Conservation (phyloP, 768 basidiomycete species). For the Mycena pura region DNA sequence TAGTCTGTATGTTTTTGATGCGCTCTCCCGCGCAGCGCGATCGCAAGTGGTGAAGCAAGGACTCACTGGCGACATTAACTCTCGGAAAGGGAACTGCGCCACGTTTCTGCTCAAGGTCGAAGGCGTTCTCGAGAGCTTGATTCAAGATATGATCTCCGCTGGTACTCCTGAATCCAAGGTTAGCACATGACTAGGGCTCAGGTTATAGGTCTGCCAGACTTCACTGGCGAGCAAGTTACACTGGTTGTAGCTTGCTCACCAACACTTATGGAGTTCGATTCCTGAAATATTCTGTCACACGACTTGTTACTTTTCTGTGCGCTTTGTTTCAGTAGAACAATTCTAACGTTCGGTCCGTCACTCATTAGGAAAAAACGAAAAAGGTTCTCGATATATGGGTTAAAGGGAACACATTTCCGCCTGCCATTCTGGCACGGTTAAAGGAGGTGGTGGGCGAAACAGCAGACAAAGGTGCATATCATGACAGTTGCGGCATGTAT, state of each 20-base stretch:
- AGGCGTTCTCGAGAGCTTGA: constrained; percentile 87
- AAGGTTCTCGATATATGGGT: constrained; percentile 99
- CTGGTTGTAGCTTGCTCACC: too few species aligned
- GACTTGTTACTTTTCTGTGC: constrained; percentile 36
- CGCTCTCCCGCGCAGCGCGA: constrained; percentile 85
- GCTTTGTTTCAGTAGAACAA: constrained; percentile 36
- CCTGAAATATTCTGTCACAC: constrained; percentile 39
- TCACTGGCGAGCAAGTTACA: too few species aligned
- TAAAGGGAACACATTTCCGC: constrained; percentile 89
- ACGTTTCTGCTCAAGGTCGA: constrained; percentile 91
- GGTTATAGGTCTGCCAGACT: too few species aligned
- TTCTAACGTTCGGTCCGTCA: constrained; percentile 47
- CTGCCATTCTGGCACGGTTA: constrained; percentile 74
- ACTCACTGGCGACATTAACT: constrained; percentile 59
- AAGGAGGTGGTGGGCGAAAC: constrained; percentile 70
- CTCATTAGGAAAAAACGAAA: constrained; percentile 88
- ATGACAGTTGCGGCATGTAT: constrained; percentile 60
- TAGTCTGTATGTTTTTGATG: constrained; percentile 94
- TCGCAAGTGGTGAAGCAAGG: constrained; percentile 69
- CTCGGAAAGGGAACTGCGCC: constrained; percentile 71
- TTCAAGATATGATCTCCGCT: constrained; percentile 80
- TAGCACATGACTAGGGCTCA: constrained; percentile 47
- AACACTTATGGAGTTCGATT: too few species aligned
- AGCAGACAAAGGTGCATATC: constrained; percentile 89
- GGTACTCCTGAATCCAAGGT: constrained; percentile 84